Evolutionary conservation across 306 rosid species (phyloP).

Genomic region (Cucurbita ficifolia): DNA sequence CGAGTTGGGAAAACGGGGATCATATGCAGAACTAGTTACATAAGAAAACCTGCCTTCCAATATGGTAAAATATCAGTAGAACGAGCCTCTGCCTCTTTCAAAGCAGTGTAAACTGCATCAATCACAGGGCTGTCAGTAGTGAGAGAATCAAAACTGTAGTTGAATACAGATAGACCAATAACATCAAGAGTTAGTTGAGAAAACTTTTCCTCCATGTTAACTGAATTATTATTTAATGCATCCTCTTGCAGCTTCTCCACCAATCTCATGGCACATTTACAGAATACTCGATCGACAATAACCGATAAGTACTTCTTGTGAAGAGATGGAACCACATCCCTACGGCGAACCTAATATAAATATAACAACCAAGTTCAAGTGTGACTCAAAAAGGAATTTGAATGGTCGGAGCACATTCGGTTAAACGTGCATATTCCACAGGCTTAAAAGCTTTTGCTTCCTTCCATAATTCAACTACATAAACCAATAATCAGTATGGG

Average conservation of each 20-base stretch:
- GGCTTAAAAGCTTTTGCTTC: neutral
- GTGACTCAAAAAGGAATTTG: neutral
- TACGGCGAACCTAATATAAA: conserved; percentile 64
- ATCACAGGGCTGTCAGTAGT: conserved; percentile 70
- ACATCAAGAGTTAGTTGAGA: conserved; percentile 89
- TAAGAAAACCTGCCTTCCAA: conserved; percentile 52
- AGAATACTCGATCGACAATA: conserved; percentile 76
- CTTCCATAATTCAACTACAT: neutral
- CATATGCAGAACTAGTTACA: neutral
- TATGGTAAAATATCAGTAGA: conserved; percentile 87
- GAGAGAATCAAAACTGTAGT: conserved; percentile 77
- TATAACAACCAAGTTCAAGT: conserved; percentile 11
- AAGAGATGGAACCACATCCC: conserved; percentile 97
- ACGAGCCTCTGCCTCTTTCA: conserved; percentile 94
- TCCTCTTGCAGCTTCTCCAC: conserved; percentile 69
- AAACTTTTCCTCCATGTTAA: conserved; percentile 86
- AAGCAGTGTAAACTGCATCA: conserved; percentile 83
- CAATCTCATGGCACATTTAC: conserved; percentile 76
- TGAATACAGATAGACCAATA: conserved; percentile 83
- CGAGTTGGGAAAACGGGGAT: neutral
- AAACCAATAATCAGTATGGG: neutral
- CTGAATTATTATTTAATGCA: conserved; percentile 50
- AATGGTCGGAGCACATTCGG: neutral
- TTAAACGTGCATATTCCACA: neutral
- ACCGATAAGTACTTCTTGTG: conserved; percentile 79